These are phyloP conservation scores for Geotrichum restrictum DNA, from an alignment of 1,139 yeast species.

Conservation along the genomic window DNA sequence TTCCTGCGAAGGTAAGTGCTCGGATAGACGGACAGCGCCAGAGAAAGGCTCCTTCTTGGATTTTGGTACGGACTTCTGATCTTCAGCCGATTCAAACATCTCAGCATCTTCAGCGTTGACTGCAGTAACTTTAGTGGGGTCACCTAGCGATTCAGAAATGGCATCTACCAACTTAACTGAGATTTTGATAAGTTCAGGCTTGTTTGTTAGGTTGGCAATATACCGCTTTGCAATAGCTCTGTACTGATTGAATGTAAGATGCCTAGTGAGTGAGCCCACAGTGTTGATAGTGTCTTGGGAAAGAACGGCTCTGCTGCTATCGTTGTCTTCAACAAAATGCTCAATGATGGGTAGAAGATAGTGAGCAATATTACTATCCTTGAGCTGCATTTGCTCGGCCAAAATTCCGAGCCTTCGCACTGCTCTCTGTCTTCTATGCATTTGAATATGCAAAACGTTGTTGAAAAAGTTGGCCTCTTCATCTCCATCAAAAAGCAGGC, in stretches of 20 bases:
- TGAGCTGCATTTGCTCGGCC: conserved; percentile 40
- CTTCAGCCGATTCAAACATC: conserved; percentile 31
- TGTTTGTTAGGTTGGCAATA: conserved; percentile 51
- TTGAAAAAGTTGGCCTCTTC: conserved; percentile 83
- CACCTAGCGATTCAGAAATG: conserved; percentile 51
- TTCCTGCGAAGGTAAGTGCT: conserved; percentile 37
- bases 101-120: conserved; percentile 31
- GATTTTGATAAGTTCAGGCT: conserved; percentile 54
- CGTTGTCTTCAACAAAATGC: conserved; percentile 52
- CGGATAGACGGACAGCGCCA: conserved; percentile 27
- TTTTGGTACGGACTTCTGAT: background rate
- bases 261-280: conserved; percentile 55
- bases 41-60: conserved; percentile 18
- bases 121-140: conserved; percentile 16
- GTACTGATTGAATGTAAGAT: conserved; percentile 75
- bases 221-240: conserved; percentile 72
- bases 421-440: conserved; percentile 82
- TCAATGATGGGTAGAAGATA: conserved; percentile 83
- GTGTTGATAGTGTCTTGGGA: conserved; percentile 69
- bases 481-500: conserved; percentile 57
- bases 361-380: conserved; percentile 64
- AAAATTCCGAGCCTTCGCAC: conserved; percentile 54
- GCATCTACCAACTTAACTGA: conserved; percentile 62
- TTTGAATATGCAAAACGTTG: conserved; percentile 78
- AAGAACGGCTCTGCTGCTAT: conserved; percentile 64